Conservation (phyloP, 306 rosid species). For the Gynostemma pentaphyllum region DNA sequence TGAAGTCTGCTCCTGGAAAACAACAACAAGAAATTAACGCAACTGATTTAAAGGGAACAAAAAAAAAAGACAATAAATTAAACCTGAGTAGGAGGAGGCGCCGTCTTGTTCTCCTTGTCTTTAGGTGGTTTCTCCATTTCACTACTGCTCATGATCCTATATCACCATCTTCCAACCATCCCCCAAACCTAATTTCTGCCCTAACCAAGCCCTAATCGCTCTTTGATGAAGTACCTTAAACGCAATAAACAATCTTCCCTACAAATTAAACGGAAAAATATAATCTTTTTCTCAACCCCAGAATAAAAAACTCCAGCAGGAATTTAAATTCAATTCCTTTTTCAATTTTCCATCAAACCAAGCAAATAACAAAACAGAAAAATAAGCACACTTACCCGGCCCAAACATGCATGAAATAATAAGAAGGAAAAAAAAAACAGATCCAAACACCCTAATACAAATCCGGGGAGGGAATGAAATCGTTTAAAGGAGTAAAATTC, state of each 20-base stretch:
- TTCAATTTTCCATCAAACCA: not conserved
- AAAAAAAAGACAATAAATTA: not conserved
- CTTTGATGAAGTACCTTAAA: not conserved
- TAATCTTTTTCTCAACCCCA: not conserved
- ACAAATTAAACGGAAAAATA: not conserved
- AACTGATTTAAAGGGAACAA: not conserved
- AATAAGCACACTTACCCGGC: not conserved
- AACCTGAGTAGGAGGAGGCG: slow-evolving; percentile 70
- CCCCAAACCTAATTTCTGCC: slow-evolving; percentile 17
- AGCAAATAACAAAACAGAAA: not conserved
- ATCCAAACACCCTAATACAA: slow-evolving; percentile 4
- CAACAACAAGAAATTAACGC: not conserved
- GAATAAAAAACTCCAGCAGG: not conserved
- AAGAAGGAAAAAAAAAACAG: not conserved
- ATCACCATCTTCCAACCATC: slow-evolving; percentile 22
- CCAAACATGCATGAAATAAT: slow-evolving; percentile 2
- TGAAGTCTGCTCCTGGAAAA: slow-evolving; percentile 70
- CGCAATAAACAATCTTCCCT: not conserved
- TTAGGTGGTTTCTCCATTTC: slow-evolving; percentile 79
- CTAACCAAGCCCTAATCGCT: not conserved
- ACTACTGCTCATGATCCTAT: slow-evolving; percentile 58
- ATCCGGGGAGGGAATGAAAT: not conserved
- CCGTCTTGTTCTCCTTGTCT: slow-evolving; percentile 51
- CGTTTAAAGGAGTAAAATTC: not conserved
- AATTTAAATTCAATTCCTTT: not conserved